These are phyloP conservation scores for Clonostachys solani DNA, from an alignment of 2,329 filamentous ascomycete genomes.

Conservation along the genomic window DNA sequence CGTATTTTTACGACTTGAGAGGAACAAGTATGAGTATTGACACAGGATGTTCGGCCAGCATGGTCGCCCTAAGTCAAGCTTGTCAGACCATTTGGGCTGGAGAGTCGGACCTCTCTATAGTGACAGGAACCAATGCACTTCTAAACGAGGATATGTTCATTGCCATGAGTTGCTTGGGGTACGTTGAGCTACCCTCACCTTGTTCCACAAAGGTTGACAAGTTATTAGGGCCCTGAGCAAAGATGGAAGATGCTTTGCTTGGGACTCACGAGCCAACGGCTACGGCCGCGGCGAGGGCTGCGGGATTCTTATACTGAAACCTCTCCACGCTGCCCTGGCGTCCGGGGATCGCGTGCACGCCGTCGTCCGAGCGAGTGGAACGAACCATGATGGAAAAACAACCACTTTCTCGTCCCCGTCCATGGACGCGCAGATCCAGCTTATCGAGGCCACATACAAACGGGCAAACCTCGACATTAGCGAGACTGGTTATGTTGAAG, in stretches of 20 bases:
- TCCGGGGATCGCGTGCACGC: conserved; percentile 41
- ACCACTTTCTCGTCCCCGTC: no score
- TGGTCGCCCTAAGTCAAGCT: conserved; percentile 19
- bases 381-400: conserved; percentile 33
- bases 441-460: no score
- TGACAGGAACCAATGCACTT: no score
- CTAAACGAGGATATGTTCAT: no score
- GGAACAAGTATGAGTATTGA: conserved; percentile 25
- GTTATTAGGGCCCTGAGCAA: conserved; percentile 14
- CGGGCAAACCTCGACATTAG: no score
- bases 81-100: conserved; percentile 29
- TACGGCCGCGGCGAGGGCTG: conserved; percentile 63
- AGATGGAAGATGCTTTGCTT: conserved; percentile 46
- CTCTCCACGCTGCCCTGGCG: conserved; percentile 47
- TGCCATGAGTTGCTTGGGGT: no score
- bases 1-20: conserved; percentile 27
- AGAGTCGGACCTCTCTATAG: conserved; percentile 37
- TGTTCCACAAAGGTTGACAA: no score
- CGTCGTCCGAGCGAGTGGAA: conserved; percentile 27
- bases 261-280: conserved; percentile 55
- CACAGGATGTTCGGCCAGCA: conserved; percentile 30
- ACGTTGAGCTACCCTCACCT: no score
- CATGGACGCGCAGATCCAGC: no score
- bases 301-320: conserved; percentile 55
- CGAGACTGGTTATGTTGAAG: no score